phyloP scores from a whole-genome alignment of 2,329 filamentous ascomycete species.

The Fusarium protoensiforme region DNA sequence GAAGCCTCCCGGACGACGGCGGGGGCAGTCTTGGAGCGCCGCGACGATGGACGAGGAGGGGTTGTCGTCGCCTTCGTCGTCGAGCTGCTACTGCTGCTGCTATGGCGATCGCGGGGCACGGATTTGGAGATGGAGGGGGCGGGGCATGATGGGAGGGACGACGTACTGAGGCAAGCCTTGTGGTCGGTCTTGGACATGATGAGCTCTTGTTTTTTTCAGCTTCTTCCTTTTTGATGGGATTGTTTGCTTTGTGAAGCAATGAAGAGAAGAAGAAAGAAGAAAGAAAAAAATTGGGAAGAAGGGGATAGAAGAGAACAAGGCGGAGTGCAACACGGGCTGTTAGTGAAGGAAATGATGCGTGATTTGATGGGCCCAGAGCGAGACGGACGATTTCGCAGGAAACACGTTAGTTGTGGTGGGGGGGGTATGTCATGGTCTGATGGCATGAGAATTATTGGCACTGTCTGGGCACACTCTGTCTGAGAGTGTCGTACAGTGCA shows the following conservation, averaged over 20 bases:
- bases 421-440: constrained; percentile 41
- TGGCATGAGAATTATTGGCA: constrained; percentile 19
- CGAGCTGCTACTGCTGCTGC: constrained; percentile 1
- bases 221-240: not conserved
- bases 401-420: constrained; percentile 43
- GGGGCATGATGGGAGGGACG: constrained; percentile 46
- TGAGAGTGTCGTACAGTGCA: not conserved
- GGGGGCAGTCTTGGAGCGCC: constrained; percentile 36
- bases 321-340: constrained; percentile 29
- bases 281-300: constrained; percentile 19
- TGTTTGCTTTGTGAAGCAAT: constrained; percentile 23
- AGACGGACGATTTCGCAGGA: constrained; percentile 37
- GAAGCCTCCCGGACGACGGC: constrained; percentile 18
- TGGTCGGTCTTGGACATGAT: constrained; percentile 67
- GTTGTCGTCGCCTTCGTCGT: constrained; percentile 1
- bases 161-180: constrained; percentile 72
- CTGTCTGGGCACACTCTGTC: not conserved
- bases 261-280: constrained; percentile 25
- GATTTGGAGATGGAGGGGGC: constrained; percentile 41
- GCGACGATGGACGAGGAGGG: constrained; percentile 28
- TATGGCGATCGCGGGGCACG: constrained; percentile 35
- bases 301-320: constrained; percentile 31
- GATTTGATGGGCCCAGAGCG: constrained; percentile 42
- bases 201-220: constrained; percentile 28
- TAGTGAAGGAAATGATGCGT: constrained; percentile 44